Conservation (phyloP, 1,284 basidiomycete species). For the Rhodotorula glutinis region DNA sequence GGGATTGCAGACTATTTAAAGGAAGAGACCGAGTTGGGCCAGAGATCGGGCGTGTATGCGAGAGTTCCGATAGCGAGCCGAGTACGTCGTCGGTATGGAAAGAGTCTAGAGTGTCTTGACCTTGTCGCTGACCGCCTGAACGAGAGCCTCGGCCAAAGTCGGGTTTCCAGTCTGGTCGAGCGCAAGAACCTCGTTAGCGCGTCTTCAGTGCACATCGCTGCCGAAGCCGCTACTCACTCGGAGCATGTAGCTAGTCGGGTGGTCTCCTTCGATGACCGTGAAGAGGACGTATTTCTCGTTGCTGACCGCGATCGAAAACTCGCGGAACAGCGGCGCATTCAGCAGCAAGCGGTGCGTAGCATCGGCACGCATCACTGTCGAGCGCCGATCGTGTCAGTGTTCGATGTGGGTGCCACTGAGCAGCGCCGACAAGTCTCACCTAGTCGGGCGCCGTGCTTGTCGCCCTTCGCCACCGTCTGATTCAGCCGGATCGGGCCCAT, state of each 20-base stretch:
- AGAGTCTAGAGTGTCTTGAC: constrained; percentile 15
- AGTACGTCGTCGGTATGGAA: neutral
- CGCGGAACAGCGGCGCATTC: constrained; percentile 41
- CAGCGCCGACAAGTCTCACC: constrained; percentile 16
- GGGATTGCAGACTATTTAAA: neutral
- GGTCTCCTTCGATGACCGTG: constrained; percentile 36
- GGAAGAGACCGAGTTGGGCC: neutral
- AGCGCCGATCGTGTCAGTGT: neutral
- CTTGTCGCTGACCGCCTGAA: constrained; percentile 23
- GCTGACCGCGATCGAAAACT: constrained; percentile 39
- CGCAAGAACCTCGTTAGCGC: too few species aligned
- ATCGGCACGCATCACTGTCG: constrained; percentile 43
- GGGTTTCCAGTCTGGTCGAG: constrained; percentile 8
- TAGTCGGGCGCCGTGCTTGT: constrained; percentile 30
- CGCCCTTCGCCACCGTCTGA: constrained; percentile 12
- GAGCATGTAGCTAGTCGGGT: constrained; percentile 40
- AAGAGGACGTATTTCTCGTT: constrained; percentile 44
- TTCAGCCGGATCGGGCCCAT: constrained; percentile 41
- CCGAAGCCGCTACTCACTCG: constrained; percentile 11
- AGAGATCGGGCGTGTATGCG: too few species aligned
- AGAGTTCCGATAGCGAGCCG: neutral
- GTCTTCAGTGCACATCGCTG: too few species aligned
- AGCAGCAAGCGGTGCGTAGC: constrained; percentile 43
- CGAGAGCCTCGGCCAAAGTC: constrained; percentile 5
- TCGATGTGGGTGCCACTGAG: too few species aligned